phyloP scores from a whole-genome alignment of 768 basidiomycete genomes.

The Amanita muscaria region DNA sequence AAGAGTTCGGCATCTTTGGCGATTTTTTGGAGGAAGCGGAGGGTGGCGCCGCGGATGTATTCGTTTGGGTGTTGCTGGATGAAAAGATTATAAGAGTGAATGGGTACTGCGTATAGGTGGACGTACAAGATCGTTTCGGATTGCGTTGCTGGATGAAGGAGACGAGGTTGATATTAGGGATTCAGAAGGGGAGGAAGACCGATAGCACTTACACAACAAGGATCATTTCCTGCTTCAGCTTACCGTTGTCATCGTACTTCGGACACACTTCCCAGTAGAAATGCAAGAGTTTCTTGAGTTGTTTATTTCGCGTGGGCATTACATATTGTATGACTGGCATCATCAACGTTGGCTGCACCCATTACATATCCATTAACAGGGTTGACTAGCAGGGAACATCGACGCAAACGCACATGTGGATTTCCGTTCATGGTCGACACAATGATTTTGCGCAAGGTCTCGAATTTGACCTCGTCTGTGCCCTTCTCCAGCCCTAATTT shows the following conservation, averaged over 20 bases:
- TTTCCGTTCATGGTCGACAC: slow-evolving; percentile 92
- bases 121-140: slow-evolving; percentile 91
- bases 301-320: slow-evolving; percentile 91
- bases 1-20: slow-evolving; percentile 87
- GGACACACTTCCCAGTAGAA: slow-evolving; percentile 98
- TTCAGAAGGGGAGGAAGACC: background rate
- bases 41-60: slow-evolving; percentile 96
- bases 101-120: background rate
- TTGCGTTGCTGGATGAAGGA: slow-evolving; percentile 64
- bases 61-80: slow-evolving; percentile 96
- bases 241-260: slow-evolving; percentile 93
- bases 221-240: slow-evolving; percentile 99
- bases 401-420: slow-evolving; percentile 54
- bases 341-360: slow-evolving; percentile 69
- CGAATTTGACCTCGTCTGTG: slow-evolving; percentile 92
- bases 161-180: slow-evolving; percentile 9
- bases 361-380: background rate
- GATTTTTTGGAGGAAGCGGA: slow-evolving; percentile 95
- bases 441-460: slow-evolving; percentile 92
- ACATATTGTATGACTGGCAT: slow-evolving; percentile 99
- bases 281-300: slow-evolving; percentile 92
- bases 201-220: slow-evolving; percentile 75
- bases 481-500: slow-evolving; percentile 86
- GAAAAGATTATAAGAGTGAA: slow-evolving; percentile 8
- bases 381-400: background rate